Evolutionary conservation across 768 basidiomycete species (phyloP), one percentile per base, ranked within the genome.

Genomic region (Solioccasus polychromus): DNA sequence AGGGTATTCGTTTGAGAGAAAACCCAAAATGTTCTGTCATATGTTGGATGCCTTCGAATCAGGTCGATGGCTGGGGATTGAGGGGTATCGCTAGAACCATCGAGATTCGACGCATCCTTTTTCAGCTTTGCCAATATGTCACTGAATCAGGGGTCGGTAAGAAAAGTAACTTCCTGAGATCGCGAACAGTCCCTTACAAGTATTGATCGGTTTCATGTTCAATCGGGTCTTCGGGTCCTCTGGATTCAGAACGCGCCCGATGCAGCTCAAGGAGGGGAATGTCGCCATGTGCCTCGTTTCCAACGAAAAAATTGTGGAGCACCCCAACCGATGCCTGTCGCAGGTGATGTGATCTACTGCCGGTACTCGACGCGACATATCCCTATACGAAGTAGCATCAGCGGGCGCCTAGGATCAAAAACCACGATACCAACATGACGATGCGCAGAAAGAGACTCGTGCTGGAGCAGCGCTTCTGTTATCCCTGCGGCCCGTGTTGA

Each of bases 1-100:
- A 94, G 28, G 14, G 68, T 66, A 51, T 86, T 90, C 52, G 80
- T 77, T 68, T 95, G 92, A 2, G 85, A 79, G 61, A 97, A 85
- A 17, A 95, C 49, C 88, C 90, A 96, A 50, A 97, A 85, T 1
- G 88, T 80, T 58, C 82, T 88, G 66, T 97, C 94, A 59, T 88
- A 98, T 3, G 83, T 77, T 0, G 95, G 92, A 67, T 96, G 87
- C 44, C 85, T 79, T 2, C 78, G 80, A 52, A 96, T 95, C 63
- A 95, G 92, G 52, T 94, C 89, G 1, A 86, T 84, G 59, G 83
- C 87, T 55, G 80, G 79, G 8, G 87, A 88, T 7, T 81, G 77
- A 17, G 77, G 51, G 17, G 76, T 76, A 56, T 94, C 87, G 48
- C 75, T 73, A 8, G 75, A 58, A 35, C 83, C 79, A 50, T 83